These are phyloP conservation scores for Xylaria cubensis DNA, from an alignment of 495 filamentous ascomycete genomes.

Conservation along the genomic window DNA sequence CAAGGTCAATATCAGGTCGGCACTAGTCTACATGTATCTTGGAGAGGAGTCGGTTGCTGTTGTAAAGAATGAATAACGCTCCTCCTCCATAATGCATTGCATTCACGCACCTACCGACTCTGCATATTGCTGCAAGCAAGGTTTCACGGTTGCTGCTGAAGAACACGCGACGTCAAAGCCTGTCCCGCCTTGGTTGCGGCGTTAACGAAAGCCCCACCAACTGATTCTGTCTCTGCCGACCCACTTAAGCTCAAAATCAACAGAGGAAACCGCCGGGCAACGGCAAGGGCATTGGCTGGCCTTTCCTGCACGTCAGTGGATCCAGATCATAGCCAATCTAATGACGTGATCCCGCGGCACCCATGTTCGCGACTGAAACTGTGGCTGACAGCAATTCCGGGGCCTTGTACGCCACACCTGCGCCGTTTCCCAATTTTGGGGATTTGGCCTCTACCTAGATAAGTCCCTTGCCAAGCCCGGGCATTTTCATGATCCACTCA, in stretches of 20 bases:
- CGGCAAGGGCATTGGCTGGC: conserved; percentile 48
- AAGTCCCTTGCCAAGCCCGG: not conserved
- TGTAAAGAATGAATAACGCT: not conserved
- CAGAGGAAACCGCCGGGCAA: conserved; percentile 58
- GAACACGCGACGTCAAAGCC: conserved; percentile 16
- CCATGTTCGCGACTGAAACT: conserved; percentile 20
- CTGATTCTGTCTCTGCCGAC: conserved; percentile 32
- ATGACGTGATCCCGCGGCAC: conserved; percentile 40
- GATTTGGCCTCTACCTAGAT: not conserved
- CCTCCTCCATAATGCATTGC: not conserved
- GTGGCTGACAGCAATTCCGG: conserved; percentile 15
- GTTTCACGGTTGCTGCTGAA: conserved; percentile 9
- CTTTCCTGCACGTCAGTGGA: conserved; percentile 22
- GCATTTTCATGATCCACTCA: not conserved
- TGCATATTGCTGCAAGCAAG: not conserved
- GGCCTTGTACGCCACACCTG: conserved; percentile 20
- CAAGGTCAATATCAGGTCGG: not conserved
- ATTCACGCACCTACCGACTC: not conserved
- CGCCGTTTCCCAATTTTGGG: not conserved
- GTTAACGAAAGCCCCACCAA: conserved; percentile 31
- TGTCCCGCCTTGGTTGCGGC: conserved; percentile 13
- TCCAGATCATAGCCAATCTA: conserved; percentile 33
- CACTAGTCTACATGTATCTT: conserved; percentile 1
- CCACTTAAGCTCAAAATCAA: conserved; percentile 45
- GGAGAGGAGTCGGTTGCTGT: conserved; percentile 7